These are phyloP conservation scores for Polygonum maritimum DNA, from an alignment of 148 eudicot species.

Conservation along the genomic window DNA sequence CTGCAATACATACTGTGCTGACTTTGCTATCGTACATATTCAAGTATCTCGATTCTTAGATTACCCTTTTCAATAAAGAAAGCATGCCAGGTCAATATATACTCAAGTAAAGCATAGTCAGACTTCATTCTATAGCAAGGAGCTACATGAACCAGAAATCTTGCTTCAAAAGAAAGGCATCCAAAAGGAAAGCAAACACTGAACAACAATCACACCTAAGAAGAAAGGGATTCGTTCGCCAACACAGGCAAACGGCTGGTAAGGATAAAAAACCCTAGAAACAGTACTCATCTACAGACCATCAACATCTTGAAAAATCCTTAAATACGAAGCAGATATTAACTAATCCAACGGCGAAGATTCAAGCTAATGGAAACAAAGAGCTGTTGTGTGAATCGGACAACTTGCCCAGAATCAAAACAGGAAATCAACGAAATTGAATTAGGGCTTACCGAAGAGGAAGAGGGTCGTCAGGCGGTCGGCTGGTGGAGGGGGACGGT, in stretches of 20 bases:
- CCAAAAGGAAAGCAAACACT: neutral
- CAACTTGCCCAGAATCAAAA: neutral
- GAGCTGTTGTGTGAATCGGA: neutral
- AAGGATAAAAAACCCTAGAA: conserved; percentile 3
- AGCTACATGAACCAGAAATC: neutral
- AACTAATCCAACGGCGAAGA: neutral
- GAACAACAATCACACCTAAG: neutral
- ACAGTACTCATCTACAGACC: neutral
- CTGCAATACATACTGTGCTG: neutral
- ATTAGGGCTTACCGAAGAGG: neutral
- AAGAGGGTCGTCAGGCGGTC: too few relatives aligned
- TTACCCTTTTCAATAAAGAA: neutral
- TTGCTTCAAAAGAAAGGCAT: neutral
- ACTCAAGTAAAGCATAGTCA: neutral
- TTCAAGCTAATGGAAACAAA: neutral
- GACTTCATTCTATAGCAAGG: neutral
- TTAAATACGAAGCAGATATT: neutral
- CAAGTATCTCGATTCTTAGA: neutral
- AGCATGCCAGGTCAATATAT: neutral
- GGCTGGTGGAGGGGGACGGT: too few relatives aligned
- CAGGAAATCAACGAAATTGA: neutral
- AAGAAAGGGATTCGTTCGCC: neutral
- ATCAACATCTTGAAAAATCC: neutral
- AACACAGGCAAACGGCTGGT: neutral
- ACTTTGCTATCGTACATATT: neutral